Evolutionary conservation across 2,329 filamentous ascomycete genomes (phyloP).

Genomic region (Paraphoma chrysanthemicola): DNA sequence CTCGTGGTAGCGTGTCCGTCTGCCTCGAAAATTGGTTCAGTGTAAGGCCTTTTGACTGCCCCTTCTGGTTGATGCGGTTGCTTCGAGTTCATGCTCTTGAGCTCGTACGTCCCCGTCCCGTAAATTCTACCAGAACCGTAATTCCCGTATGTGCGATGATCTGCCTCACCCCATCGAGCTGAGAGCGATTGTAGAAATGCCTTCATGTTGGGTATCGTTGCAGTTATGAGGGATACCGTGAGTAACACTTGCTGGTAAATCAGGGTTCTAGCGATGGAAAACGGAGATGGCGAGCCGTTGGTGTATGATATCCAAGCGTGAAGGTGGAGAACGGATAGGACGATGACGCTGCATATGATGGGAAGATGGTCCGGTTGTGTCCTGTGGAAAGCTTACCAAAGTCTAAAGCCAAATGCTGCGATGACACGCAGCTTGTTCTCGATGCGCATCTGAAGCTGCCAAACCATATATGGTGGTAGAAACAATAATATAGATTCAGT

Average conservation of each 20-base stretch:
- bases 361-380: neutral
- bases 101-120: slow-evolving; percentile 15
- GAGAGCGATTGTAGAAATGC: slow-evolving; percentile 18
- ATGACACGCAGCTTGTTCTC: slow-evolving; percentile 22
- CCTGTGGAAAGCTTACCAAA: slow-evolving; percentile 6
- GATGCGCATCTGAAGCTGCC: slow-evolving; percentile 22
- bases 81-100: slow-evolving; percentile 1
- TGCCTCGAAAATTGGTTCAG: neutral
- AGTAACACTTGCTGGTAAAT: slow-evolving; percentile 17
- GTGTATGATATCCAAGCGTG: neutral
- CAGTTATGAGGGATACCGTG: slow-evolving; percentile 15
- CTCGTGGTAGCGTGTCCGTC: neutral
- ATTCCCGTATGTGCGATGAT: slow-evolving; percentile 5
- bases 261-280: slow-evolving; percentile 2
- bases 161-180: slow-evolving; percentile 12
- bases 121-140: slow-evolving; percentile 1
- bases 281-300: neutral
- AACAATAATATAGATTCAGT: slow-evolving; percentile 15
- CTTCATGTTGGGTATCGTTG: slow-evolving; percentile 26
- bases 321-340: neutral
- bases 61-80: neutral
- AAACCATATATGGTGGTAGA: slow-evolving; percentile 20
- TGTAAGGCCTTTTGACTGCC: neutral
- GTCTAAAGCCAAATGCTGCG: slow-evolving; percentile 22
- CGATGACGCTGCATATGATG: neutral